These are phyloP conservation scores for Penicillium nucicola DNA, from an alignment of 495 filamentous ascomycete species.

Conservation along the genomic window DNA sequence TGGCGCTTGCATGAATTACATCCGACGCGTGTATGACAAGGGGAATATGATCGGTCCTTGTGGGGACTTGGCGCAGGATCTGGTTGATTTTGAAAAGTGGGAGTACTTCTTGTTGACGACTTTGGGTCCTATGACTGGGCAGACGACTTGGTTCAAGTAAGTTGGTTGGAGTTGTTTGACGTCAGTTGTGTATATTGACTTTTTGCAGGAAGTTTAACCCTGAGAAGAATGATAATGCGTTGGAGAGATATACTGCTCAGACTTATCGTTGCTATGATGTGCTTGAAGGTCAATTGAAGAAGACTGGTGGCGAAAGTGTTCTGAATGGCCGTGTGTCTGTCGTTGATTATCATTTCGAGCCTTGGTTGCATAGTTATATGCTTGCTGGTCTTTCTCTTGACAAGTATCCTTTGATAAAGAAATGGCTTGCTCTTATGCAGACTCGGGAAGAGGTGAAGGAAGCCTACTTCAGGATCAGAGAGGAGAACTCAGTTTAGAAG, in stretches of 20 bases:
- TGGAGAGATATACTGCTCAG: slow-evolving; percentile 36
- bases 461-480: slow-evolving; percentile 24
- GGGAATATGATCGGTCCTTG: slow-evolving; percentile 23
- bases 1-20: slow-evolving; percentile 37
- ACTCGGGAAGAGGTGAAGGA: slow-evolving; percentile 26
- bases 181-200: neutral
- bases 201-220: slow-evolving; percentile 25
- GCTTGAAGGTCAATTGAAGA: slow-evolving; percentile 39
- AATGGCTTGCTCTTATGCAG: slow-evolving; percentile 25
- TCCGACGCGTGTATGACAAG: slow-evolving; percentile 32
- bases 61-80: slow-evolving; percentile 32
- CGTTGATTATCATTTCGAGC: slow-evolving; percentile 45
- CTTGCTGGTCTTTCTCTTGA: slow-evolving; percentile 42
- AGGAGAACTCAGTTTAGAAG: neutral
- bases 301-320: slow-evolving; percentile 33
- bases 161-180: neutral
- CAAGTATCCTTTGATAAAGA: slow-evolving; percentile 31
- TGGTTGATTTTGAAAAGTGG: slow-evolving; percentile 48
- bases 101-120: slow-evolving; percentile 40
- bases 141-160: slow-evolving; percentile 40
- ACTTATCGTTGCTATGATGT: slow-evolving; percentile 39
- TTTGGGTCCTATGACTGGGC: slow-evolving; percentile 42
- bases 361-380: slow-evolving; percentile 38
- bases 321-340: slow-evolving; percentile 32
- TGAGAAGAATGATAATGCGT: slow-evolving; percentile 37